Evolutionary conservation across 2,329 filamentous ascomycete species (phyloP).

Genomic region (Thelonectria rubi): DNA sequence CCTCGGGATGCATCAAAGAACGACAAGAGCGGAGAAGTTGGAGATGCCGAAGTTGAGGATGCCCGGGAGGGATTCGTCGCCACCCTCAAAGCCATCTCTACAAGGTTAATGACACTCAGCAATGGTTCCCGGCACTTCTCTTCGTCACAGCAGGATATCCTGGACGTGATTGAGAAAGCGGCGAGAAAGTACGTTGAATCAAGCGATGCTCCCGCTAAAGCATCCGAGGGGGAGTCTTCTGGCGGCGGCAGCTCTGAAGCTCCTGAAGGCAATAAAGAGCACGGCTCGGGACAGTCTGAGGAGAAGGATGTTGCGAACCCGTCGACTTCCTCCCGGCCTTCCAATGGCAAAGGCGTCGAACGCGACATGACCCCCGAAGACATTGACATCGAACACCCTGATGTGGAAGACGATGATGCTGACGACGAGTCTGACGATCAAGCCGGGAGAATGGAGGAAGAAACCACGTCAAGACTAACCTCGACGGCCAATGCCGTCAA

Average conservation of each 20-base stretch:
- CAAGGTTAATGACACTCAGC: constrained; percentile 53
- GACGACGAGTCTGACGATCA: constrained; percentile 41
- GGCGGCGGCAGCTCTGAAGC: constrained; percentile 12
- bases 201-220: constrained; percentile 38
- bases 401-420: constrained; percentile 41
- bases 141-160: constrained; percentile 54
- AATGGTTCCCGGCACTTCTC: constrained; percentile 50
- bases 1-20: constrained; percentile 28
- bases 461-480: constrained; percentile 4
- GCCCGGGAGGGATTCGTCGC: constrained; percentile 43
- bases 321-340: constrained; percentile 2
- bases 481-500: background rate
- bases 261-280: constrained; percentile 9
- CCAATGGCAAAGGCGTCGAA: constrained; percentile 27
- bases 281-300: constrained; percentile 6
- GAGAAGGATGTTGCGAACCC: constrained; percentile 4
- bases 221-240: constrained; percentile 27
- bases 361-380: constrained; percentile 55
- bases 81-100: constrained; percentile 52
- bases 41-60: constrained; percentile 33
- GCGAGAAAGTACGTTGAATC: constrained; percentile 60
- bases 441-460: constrained; percentile 26
- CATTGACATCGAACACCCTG: constrained; percentile 57
- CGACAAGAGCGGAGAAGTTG: constrained; percentile 35
- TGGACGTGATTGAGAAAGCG: constrained; percentile 61